phyloP scores from a whole-genome alignment of 2,329 filamentous ascomycete genomes.

The Nigrospora oryzae region DNA sequence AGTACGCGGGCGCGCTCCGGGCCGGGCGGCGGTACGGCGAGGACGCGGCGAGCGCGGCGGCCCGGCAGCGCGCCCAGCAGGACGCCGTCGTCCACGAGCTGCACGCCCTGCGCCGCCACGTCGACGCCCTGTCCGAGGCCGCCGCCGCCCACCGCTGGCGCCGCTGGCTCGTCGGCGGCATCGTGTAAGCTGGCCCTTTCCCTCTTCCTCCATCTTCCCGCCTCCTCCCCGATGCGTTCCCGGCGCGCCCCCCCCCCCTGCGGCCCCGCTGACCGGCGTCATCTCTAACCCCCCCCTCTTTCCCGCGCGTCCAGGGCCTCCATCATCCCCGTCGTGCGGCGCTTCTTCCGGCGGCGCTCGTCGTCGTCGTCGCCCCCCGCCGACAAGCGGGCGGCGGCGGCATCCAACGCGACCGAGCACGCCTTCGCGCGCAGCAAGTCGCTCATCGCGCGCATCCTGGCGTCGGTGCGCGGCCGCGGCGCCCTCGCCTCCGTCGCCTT shows the following conservation, averaged over 20 bases:
- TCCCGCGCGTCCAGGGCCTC: conserved; percentile 29
- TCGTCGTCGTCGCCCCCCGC: conserved; percentile 12
- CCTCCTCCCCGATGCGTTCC: too few species aligned
- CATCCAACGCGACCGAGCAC: conserved; percentile 47
- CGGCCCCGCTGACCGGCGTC: too few species aligned
- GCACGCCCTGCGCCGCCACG: conserved; percentile 31
- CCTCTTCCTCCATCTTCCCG: neutral
- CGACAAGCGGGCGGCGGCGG: conserved; percentile 16
- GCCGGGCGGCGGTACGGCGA: conserved; percentile 13
- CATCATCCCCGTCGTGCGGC: conserved; percentile 43
- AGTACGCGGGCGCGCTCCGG: conserved; percentile 23
- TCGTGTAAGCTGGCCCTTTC: conserved; percentile 30
- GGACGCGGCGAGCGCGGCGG: conserved; percentile 31
- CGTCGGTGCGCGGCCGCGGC: conserved; percentile 32
- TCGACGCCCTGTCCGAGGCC: conserved; percentile 31
- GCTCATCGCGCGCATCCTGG: conserved; percentile 40
- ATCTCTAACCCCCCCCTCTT: neutral
- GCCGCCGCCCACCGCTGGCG: conserved; percentile 43
- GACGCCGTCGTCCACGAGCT: conserved; percentile 35
- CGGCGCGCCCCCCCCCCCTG: too few species aligned
- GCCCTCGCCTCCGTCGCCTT: conserved; percentile 40
- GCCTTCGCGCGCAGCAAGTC: conserved; percentile 43
- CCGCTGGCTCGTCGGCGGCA: conserved; percentile 41
- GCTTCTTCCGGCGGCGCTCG: conserved; percentile 35
- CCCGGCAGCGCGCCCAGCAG: conserved; percentile 32